phyloP scores from a whole-genome alignment of 345 rosid species.

The Camelina sativa region DNA sequence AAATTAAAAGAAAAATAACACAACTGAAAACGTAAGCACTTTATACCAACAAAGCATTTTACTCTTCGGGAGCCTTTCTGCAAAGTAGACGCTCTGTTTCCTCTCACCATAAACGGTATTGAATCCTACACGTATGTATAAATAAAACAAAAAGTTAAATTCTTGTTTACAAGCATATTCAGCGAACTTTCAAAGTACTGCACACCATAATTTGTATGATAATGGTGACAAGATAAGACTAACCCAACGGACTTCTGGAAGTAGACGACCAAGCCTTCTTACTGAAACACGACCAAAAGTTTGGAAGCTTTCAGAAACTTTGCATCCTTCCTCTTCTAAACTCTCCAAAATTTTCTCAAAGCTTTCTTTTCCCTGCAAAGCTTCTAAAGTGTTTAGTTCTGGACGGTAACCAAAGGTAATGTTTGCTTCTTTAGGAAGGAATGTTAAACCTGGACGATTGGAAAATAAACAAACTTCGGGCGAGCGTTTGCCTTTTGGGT shows the following conservation, averaged over 20 bases:
- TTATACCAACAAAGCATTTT: constrained; percentile 72
- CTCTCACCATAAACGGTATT: constrained; percentile 76
- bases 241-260: constrained; percentile 88
- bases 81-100: constrained; percentile 57
- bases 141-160: constrained; percentile 10
- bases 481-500: constrained; percentile 66
- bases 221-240: constrained; percentile 39
- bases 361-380: constrained; percentile 70
- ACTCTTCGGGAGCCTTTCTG: constrained; percentile 67
- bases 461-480: constrained; percentile 70
- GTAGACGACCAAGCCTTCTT: constrained; percentile 79
- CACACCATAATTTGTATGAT: constrained; percentile 10
- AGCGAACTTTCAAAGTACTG: background rate
- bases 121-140: constrained; percentile 44
- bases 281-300: constrained; percentile 64
- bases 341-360: constrained; percentile 60
- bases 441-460: constrained; percentile 58
- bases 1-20: background rate
- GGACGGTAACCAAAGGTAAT: constrained; percentile 13
- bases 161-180: background rate
- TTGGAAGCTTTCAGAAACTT: constrained; percentile 53
- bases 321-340: constrained; percentile 53
- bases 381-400: constrained; percentile 4
- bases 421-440: constrained; percentile 13
- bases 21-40: constrained; percentile 16